These are phyloP conservation scores for Heterobasidion parviporum DNA, from an alignment of 1,284 basidiomycete genomes.

Conservation along the genomic window DNA sequence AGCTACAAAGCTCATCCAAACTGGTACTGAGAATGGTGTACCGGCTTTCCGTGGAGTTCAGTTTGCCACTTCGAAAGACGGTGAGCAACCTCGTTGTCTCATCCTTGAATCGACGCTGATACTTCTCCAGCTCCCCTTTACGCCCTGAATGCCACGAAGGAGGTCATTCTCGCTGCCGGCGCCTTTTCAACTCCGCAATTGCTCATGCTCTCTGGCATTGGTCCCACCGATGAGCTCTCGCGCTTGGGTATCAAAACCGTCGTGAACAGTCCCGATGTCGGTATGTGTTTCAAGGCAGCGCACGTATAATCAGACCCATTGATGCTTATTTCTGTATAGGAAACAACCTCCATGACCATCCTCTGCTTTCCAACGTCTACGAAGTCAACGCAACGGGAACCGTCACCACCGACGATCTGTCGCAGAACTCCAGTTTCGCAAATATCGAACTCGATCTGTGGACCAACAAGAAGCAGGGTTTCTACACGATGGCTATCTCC, in stretches of 20 bases:
- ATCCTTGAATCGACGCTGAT: neutral
- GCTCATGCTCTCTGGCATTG: constrained; percentile 38
- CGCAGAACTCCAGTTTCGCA: constrained; percentile 8
- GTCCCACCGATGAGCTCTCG: constrained; percentile 19
- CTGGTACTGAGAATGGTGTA: constrained; percentile 9
- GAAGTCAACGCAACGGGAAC: constrained; percentile 8
- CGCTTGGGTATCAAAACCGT: constrained; percentile 19
- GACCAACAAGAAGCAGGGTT: constrained; percentile 9
- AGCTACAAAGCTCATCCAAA: constrained; percentile 28
- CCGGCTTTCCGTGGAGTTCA: constrained; percentile 24
- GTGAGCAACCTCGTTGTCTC: neutral
- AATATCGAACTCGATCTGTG: constrained; percentile 8
- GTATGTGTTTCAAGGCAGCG: constrained; percentile 26
- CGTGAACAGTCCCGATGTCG: constrained; percentile 26
- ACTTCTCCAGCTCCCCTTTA: neutral
- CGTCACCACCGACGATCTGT: constrained; percentile 10
- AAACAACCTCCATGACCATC: constrained; percentile 29
- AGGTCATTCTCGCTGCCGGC: constrained; percentile 38
- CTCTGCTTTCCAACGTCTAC: constrained; percentile 11
- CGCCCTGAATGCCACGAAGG: constrained; percentile 23
- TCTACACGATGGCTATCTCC: constrained; percentile 5
- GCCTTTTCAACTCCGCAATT: constrained; percentile 33
- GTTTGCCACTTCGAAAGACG: constrained; percentile 14
- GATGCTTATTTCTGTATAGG: neutral
- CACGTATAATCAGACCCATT: constrained; percentile 4